Base-by-base conservation (phyloP, 257 asterid species). In the Orobanche coerulescens region DNA sequence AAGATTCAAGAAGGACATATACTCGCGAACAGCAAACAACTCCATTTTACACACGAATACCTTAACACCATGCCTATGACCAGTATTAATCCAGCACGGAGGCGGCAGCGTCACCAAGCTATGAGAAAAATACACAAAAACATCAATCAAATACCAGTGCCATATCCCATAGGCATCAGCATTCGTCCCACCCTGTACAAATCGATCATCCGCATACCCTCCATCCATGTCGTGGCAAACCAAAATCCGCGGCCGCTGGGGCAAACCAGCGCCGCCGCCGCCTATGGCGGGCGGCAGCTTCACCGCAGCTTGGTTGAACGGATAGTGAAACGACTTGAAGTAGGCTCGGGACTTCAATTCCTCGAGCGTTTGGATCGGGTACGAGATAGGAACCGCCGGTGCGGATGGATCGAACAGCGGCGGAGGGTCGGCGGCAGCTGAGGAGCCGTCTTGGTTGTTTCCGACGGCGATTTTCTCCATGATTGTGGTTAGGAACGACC, bases 71-170 rank as follows among this genome's bases (percentile, higher is more conserved):
- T 92, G 97, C 44, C 64, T 86, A 48, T 92, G 97, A 49, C 88
- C 95, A 42, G 95, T 57, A 73, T 92, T 86, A 22, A 73, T 81
- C 97, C 97, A 92, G 73, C 95, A 77, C 30, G 98, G 97, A 67
- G 97, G 98, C 48, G 97, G 98, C 69, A 92, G 50, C 3, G 97
- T 88, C 71, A 92, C 97, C 81, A 92, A 70, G 53, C 37, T 62
- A 71, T 88, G 98, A 33, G 97, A 84, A 67, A 92, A 92, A 62
- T 92, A 92, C 14, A 86, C 97, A 26, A 92, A 92, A 37, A 88
- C 86, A 76, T 92, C 97, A 31, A 92, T 86, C 83, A 92, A 80
- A 77, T 81, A 79, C 98, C 98, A 92, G 72, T 92, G 98, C 97
- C 95, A 88, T 61, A 92, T 82, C 48, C 84, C 81, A 64, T 82